Evolutionary conservation across 495 filamentous ascomycete species (phyloP).

Genomic region (Apodospora peruviana): DNA sequence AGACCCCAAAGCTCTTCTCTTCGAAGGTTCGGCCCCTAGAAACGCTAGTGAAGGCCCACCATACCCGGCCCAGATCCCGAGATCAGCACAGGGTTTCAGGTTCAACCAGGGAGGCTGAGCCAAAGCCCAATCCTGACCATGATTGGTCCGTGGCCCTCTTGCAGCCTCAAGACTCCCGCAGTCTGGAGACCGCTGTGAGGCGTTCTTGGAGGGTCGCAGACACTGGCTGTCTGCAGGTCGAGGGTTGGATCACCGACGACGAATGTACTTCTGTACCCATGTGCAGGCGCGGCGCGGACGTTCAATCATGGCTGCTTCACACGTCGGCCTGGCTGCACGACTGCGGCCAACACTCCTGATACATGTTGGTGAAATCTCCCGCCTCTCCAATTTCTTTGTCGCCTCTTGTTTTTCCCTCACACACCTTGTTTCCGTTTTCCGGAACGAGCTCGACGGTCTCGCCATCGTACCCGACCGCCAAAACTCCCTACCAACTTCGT

Average conservation of each 20-base stretch:
- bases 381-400: not conserved
- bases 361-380: not conserved
- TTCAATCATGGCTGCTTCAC: not conserved
- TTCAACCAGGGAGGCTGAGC: constrained; percentile 11
- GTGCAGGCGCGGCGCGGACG: not conserved
- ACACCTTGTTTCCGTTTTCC: constrained; percentile 1
- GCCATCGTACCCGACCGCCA: constrained; percentile 3
- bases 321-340: not conserved
- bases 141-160: constrained; percentile 11
- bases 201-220: not conserved
- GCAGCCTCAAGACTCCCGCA: not conserved
- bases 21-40: too few relatives aligned
- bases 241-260: not conserved
- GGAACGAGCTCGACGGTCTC: not conserved
- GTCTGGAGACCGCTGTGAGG: not conserved
- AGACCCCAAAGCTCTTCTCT: too few relatives aligned
- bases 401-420: not conserved
- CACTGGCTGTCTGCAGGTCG: too few relatives aligned
- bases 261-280: not conserved
- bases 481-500: constrained; percentile 12
- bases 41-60: too few relatives aligned
- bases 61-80: constrained; percentile 15
- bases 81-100: constrained; percentile 13
- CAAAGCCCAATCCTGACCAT: not conserved
- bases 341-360: not conserved